These are phyloP conservation scores for Saccharomycopsis crataegensis DNA, from an alignment of 1,139 yeast genomes.

Conservation along the genomic window DNA sequence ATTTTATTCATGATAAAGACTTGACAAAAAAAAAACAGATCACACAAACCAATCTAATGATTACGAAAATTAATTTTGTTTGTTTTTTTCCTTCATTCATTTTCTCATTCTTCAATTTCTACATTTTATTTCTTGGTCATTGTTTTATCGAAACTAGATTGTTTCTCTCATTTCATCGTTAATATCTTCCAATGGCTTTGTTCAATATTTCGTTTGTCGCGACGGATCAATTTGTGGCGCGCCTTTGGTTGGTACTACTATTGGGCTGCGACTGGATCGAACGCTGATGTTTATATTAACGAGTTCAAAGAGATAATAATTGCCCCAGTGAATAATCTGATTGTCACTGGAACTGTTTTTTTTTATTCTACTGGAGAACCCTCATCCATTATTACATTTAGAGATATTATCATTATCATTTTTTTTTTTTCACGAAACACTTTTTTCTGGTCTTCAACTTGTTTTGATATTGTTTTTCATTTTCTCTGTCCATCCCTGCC, in stretches of 20 bases:
- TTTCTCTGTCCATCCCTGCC: too few species aligned
- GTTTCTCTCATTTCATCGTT: not conserved
- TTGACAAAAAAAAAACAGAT: too few species aligned
- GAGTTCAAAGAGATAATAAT: not conserved
- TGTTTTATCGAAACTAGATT: not conserved
- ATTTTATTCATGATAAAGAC: too few species aligned
- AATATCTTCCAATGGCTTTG: not conserved
- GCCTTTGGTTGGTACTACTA: not conserved
- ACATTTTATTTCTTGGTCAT: not conserved
- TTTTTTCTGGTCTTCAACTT: too few species aligned
- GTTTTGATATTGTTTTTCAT: too few species aligned
- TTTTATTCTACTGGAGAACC: too few species aligned
- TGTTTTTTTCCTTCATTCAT: not conserved
- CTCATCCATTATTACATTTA: too few species aligned
- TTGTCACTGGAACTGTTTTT: too few species aligned
- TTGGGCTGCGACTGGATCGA: conserved; percentile 17
- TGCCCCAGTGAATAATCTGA: not conserved
- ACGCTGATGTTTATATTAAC: conserved; percentile 7
- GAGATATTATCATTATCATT: too few species aligned
- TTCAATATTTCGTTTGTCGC: not conserved
- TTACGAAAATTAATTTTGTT: not conserved
- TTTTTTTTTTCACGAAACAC: too few species aligned
- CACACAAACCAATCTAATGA: too few species aligned
- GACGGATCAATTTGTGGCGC: conserved; percentile 12
- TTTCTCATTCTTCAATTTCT: not conserved